Evolutionary conservation across 352 stramenopile genomes (phyloP), one percentile per base, ranked within the genome.

Genomic region (Globisporangium acanthophoron): DNA sequence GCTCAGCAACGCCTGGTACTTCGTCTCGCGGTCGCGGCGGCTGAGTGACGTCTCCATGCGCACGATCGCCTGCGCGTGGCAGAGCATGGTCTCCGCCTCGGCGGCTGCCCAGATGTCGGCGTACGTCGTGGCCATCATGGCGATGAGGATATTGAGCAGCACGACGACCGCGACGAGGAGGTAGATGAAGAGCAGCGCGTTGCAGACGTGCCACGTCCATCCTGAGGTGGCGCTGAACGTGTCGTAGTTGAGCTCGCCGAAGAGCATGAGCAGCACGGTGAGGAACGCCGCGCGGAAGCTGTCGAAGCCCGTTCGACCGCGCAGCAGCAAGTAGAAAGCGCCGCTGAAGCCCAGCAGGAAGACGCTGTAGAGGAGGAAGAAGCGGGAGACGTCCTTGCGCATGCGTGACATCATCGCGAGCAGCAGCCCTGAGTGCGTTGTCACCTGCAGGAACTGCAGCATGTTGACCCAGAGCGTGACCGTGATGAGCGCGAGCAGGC

Each of bases 351-450:
- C 78, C 16, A 85, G 64, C 39, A 88, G 65, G 59, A 91, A 91
- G 4, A 89, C 81, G 0, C 64, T 70, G 58, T 91, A 91, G 24
- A 91, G 70, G 39, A 91, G 50, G 18, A 82, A 68, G 54, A 91
- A 91, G 4, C 74, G 76, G 41, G 74, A 74, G 47, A 88, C 74
- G 48, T 91, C 81, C 24, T 73, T 83, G 20, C 84, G 66, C 73
- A 91, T 84, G 63, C 82, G 74, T 13, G 69, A 71, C 81, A 91
- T 89, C 81, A 91, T 91, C 7, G 81, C 77, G 54, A 89, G 80
- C 5, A 91, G 70, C n/a, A 88, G 58, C 0, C 81, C 81, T 7
- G 67, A 85, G 11, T 73, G 65, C 8, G 65, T 74, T 12, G 74
- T 80, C 45, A 87, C 69, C 54, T 89, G 79, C 9, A 89, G 70